A percentile compares a stretch with the other conserved stretches of the same genome.
These are phyloP conservation scores for Apophysomyces trapeziformis DNA, from an alignment of 371 early-diverging fungal species.

Conservation along the genomic window DNA sequence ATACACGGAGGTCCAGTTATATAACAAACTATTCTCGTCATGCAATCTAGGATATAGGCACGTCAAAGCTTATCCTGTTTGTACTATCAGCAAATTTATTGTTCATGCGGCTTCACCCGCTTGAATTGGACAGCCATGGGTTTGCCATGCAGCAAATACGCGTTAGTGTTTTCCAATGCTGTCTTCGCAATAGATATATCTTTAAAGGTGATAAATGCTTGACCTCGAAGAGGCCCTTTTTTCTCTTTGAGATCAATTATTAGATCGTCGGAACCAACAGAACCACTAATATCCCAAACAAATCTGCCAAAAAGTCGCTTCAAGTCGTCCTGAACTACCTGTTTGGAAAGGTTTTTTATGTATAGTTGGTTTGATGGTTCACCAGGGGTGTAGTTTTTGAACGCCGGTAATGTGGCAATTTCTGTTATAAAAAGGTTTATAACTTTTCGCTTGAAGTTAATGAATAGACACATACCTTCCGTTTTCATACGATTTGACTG, in stretches of 20 bases:
- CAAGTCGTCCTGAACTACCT: conserved; percentile 35
- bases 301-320: conserved; percentile 33
- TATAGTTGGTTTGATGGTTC: conserved; percentile 32
- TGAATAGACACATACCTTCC: neutral
- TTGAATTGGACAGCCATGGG: conserved; percentile 38
- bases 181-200: conserved; percentile 21
- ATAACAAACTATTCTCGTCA: no score
- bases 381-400: conserved; percentile 38
- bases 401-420: conserved; percentile 28
- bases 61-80: no score
- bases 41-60: no score
- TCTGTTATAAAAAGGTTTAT: conserved; percentile 17
- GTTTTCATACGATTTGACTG: conserved; percentile 1
- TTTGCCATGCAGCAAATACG: conserved; percentile 34
- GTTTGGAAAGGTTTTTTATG: conserved; percentile 46
- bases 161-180: conserved; percentile 41
- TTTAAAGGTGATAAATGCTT: conserved; percentile 45
- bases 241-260: conserved; percentile 34
- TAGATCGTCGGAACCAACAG: conserved; percentile 14
- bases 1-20: no score
- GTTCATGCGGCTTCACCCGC: no score
- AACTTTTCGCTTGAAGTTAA: neutral
- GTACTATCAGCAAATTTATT: no score
- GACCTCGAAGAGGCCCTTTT: conserved; percentile 40
- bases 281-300: conserved; percentile 11